Evolutionary conservation across 768 basidiomycete species (phyloP).

Genomic region (Tricholoma hemisulphureum): DNA sequence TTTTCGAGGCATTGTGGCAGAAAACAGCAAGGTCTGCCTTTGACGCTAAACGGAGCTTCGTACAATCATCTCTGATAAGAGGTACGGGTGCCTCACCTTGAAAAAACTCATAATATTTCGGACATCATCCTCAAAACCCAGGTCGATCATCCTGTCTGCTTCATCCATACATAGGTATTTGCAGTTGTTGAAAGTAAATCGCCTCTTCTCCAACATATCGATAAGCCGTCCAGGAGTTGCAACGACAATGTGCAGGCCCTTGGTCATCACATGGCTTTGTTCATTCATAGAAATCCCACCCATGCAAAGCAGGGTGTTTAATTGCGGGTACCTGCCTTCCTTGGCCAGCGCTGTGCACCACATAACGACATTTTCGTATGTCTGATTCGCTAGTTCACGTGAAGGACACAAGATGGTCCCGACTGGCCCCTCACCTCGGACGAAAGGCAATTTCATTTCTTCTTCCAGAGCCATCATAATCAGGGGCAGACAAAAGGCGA

Average conservation of each 20-base stretch:
- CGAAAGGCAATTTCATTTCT: conserved; percentile 84
- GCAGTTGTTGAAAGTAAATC: conserved; percentile 90
- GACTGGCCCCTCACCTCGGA: conserved; percentile 95
- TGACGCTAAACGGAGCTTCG: conserved; percentile 61
- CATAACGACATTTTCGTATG: conserved; percentile 87
- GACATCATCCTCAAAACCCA: conserved; percentile 99
- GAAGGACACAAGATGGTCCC: conserved; percentile 96
- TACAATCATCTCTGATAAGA: neutral
- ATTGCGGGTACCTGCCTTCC: conserved; percentile 76
- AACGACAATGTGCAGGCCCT: conserved; percentile 93
- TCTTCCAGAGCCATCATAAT: conserved; percentile 97
- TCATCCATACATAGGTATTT: conserved; percentile 99
- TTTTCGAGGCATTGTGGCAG: conserved; percentile 98
- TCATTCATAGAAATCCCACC: conserved; percentile 98
- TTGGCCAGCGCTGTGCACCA: conserved; percentile 85
- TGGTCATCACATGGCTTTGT: conserved; percentile 87
- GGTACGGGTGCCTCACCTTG: conserved; percentile 55
- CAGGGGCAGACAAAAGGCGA: conserved; percentile 96
- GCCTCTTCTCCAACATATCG: conserved; percentile 96
- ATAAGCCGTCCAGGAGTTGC: conserved; percentile 96
- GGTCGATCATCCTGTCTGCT: conserved; percentile 98
- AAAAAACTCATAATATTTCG: conserved; percentile 99
- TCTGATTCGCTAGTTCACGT: conserved; percentile 94
- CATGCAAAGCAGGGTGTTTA: conserved; percentile 90
- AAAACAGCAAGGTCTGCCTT: conserved; percentile 95